Conservation (phyloP, 805 yeast species). For the Teunomyces panamensis region DNA sequence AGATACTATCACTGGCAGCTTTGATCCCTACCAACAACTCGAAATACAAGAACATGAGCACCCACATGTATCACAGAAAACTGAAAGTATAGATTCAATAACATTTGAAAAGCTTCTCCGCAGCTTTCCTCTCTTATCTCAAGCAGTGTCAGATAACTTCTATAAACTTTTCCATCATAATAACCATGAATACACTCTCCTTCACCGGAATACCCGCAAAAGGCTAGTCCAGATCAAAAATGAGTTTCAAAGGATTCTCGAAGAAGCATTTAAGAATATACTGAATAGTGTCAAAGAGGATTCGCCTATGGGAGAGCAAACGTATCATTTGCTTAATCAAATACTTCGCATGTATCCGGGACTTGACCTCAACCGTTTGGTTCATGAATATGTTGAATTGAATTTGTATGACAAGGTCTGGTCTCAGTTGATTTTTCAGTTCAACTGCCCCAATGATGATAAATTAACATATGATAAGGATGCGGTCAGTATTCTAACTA, state of each 20-base stretch:
- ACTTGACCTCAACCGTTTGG: slow-evolving; percentile 48
- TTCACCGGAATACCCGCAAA: slow-evolving; percentile 30
- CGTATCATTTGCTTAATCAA: slow-evolving; percentile 28
- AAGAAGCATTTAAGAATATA: slow-evolving; percentile 33
- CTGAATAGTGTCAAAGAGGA: slow-evolving; percentile 38
- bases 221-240: slow-evolving; percentile 20
- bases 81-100: slow-evolving; percentile 7
- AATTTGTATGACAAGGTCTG: slow-evolving; percentile 68
- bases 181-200: slow-evolving; percentile 27
- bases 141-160: slow-evolving; percentile 37
- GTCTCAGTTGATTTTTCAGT: slow-evolving; percentile 42
- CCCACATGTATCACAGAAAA: background rate
- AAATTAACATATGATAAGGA: slow-evolving; percentile 18
- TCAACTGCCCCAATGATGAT: slow-evolving; percentile 22
- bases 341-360: slow-evolving; percentile 33
- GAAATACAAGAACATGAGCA: background rate
- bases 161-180: slow-evolving; percentile 41
- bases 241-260: slow-evolving; percentile 33
- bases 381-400: slow-evolving; percentile 70
- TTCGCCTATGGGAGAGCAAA: slow-evolving; percentile 33
- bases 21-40: background rate
- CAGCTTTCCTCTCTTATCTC: slow-evolving; percentile 38
- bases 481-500: slow-evolving; percentile 25
- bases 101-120: slow-evolving; percentile 38
- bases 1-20: slow-evolving; percentile 49